These are phyloP conservation scores for Fagus sylvatica DNA, from an alignment of 306 rosid species.

Conservation along the genomic window DNA sequence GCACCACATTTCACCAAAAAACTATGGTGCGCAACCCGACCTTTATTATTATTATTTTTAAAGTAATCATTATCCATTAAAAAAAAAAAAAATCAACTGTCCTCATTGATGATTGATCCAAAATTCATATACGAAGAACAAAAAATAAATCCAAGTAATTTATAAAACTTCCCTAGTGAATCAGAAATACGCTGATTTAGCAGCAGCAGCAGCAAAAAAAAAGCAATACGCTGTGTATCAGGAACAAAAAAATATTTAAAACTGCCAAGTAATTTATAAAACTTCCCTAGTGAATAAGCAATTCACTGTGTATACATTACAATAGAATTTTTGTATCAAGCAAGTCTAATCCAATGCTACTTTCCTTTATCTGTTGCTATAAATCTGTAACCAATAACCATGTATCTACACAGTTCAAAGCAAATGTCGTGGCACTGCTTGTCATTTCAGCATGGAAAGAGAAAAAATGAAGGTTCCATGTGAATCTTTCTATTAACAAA, in stretches of 20 bases:
- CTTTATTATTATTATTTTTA: no score
- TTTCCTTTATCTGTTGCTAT: constrained; percentile 24
- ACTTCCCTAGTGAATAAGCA: background rate
- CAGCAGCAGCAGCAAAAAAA: no score
- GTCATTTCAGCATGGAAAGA: constrained; percentile 66
- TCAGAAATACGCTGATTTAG: background rate
- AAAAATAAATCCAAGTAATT: background rate
- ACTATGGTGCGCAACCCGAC: no score
- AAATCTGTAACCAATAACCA: constrained; percentile 5
- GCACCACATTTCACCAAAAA: no score
- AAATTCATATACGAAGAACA: background rate
- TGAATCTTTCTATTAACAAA: constrained; percentile 56
- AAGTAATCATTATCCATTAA: no score
- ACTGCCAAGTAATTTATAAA: background rate
- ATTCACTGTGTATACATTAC: background rate
- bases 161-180: background rate
- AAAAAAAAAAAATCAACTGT: no score
- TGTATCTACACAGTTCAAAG: constrained; percentile 10
- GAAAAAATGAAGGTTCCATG: constrained; percentile 68
- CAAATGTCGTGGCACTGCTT: background rate
- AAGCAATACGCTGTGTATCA: no score
- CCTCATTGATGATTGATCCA: no score
- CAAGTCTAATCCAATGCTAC: background rate
- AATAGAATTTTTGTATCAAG: background rate
- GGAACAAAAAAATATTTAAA: no score